Base-by-base conservation (phyloP, 2,329 filamentous ascomycete genomes). In the Chalaropsis ovoidea region DNA sequence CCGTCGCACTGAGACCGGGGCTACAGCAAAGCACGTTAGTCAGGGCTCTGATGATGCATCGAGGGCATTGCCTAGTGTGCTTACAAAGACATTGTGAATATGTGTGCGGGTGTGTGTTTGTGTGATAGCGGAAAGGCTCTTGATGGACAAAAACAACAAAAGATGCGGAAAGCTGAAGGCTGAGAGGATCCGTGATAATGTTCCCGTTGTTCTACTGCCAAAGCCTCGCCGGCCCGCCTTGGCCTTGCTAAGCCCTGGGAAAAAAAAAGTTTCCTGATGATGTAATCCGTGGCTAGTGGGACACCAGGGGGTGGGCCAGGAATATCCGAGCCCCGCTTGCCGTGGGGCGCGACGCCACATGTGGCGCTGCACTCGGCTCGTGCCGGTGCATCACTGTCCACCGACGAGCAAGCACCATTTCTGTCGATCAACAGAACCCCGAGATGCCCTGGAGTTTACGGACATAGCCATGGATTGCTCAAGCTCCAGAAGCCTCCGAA, bases 1-100 rank as follows among this genome's bases (percentile, higher is more conserved):
- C 93, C 72, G 85, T 77, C 72, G 62, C 60, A 66, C 70, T 69
- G 68, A 65, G 60, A 68, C 24, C 66, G 65, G 63, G 56, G 67
- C 71, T 65, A 65, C 58, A 41, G 24, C 17, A 35, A 43, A 10
- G 56, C 11, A 22, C 19, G 58, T 61, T 61, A 65, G 61, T 35
- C 39, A 19, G 35, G 11, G 17, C 6, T n/a, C 22, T 39, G 42
- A 22, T 41, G 27, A 10, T 31, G 31, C 19, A 22, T 1, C 17
- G 1, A 6, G 27, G 6, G 27, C 10, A 15, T 22, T 19, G 17
- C 2, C 27, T 2, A 19, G 54, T 19, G 11, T 24, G 39, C 67
- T 66, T 66, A 68, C 67, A 68, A 68, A 62, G 67, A 68, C 67
- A 68, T 68, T 41, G 45, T 62, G n/a, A n/a, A 27, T 45, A 27